phyloP scores from a whole-genome alignment of 108 stramenopile species.

The Mayamaea pseudoterrestris region DNA sequence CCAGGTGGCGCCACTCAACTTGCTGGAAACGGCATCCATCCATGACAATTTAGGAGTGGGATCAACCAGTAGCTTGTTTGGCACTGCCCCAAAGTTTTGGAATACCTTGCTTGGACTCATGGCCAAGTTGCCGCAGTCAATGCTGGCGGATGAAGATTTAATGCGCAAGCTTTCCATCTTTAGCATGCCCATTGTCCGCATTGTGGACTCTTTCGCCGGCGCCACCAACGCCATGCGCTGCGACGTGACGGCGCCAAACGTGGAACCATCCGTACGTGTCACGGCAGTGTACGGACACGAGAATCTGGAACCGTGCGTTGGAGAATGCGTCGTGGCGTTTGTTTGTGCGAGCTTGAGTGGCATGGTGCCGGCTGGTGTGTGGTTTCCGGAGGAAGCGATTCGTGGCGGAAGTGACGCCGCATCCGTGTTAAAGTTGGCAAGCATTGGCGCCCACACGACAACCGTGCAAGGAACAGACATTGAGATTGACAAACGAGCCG shows the following conservation, averaged over 20 bases:
- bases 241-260: conserved; percentile 21
- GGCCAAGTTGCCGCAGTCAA: conserved; percentile 36
- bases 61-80: conserved; percentile 46
- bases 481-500: too few species aligned
- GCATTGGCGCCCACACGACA: conserved; percentile 30
- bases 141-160: conserved; percentile 48
- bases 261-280: conserved; percentile 5
- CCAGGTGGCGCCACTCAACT: conserved; percentile 47
- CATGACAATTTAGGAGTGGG: conserved; percentile 27
- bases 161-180: conserved; percentile 68
- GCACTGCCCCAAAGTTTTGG: conserved; percentile 72
- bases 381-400: conserved; percentile 61
- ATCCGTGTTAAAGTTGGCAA: conserved; percentile 23
- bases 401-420: conserved; percentile 8
- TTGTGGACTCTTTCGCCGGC: conserved; percentile 78
- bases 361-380: conserved; percentile 41
- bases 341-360: conserved; percentile 36
- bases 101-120: conserved; percentile 66
- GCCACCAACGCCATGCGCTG: conserved; percentile 68
- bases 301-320: conserved; percentile 76
- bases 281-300: conserved; percentile 45
- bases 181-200: conserved; percentile 68
- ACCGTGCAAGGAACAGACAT: conserved; percentile 20
- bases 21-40: conserved; percentile 65
- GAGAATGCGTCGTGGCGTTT: conserved; percentile 69